These are phyloP conservation scores for Tuber magnatum DNA, from an alignment of 495 filamentous ascomycete genomes.

Conservation along the genomic window DNA sequence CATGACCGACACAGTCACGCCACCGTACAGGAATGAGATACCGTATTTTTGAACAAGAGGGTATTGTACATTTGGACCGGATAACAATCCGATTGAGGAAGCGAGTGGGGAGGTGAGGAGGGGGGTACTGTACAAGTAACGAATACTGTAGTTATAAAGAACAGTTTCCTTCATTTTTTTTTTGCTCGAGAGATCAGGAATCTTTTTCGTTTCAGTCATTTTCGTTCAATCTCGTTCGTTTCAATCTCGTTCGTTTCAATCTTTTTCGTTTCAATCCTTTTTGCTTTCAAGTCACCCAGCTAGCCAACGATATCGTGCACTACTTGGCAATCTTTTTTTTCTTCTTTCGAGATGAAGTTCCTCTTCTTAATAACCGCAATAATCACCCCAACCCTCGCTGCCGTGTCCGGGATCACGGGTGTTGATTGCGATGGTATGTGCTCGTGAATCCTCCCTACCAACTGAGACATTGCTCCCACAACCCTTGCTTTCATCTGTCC, in stretches of 20 bases:
- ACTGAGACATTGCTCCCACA: neutral
- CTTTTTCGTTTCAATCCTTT: neutral
- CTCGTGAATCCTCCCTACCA: neutral
- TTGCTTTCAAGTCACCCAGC: neutral
- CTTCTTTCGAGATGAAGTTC: neutral
- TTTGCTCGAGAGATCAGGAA: neutral
- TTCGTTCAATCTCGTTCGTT: neutral
- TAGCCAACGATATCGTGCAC: neutral
- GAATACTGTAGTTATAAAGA: neutral
- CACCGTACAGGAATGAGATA: no score
- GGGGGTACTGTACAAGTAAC: no score
- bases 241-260: no score
- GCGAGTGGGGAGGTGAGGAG: neutral
- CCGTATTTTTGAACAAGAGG: no score
- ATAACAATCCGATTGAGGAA: neutral
- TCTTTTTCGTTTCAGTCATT: no score
- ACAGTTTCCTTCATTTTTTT: neutral
- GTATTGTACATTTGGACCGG: neutral
- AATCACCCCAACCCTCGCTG: neutral
- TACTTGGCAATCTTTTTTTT: neutral
- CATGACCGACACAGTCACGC: no score
- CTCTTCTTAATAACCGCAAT: neutral
- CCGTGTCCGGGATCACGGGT: constrained; percentile 3
- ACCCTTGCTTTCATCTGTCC: constrained; percentile 3
- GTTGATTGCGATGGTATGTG: neutral